These are phyloP conservation scores for Geotrichum macrosporum DNA, from an alignment of 1,139 yeast genomes.

Conservation along the genomic window DNA sequence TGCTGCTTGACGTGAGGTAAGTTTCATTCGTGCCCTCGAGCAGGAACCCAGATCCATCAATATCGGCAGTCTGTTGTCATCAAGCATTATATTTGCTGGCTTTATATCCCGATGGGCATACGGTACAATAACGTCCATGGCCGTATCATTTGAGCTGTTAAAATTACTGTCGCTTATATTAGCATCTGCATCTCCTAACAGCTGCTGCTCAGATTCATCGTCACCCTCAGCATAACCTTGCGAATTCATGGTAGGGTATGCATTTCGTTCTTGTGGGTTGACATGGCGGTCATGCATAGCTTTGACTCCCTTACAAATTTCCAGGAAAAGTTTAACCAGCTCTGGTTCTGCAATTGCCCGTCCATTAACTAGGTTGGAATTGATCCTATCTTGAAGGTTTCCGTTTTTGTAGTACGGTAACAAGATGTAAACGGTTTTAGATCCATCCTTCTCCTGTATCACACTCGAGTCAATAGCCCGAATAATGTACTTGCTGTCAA, in stretches of 20 bases:
- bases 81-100: constrained; percentile 83
- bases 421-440: constrained; percentile 69
- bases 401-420: constrained; percentile 71
- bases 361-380: constrained; percentile 55
- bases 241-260: constrained; percentile 5
- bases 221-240: constrained; percentile 15
- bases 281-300: constrained; percentile 61
- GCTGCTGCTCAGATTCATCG: constrained; percentile 26
- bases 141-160: constrained; percentile 35
- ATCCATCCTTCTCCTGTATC: constrained; percentile 70
- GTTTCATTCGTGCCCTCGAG: constrained; percentile 53
- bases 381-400: constrained; percentile 75
- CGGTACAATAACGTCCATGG: constrained; percentile 57
- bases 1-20: constrained; percentile 65
- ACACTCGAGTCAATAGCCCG: constrained; percentile 66
- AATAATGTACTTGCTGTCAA: constrained; percentile 63
- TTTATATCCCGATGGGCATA: constrained; percentile 84
- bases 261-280: constrained; percentile 7
- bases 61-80: constrained; percentile 61
- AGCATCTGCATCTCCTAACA: constrained; percentile 33
- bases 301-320: constrained; percentile 68
- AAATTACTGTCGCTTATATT: no score
- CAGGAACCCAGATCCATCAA: constrained; percentile 84
- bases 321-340: constrained; percentile 57
- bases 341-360: constrained; percentile 55